phyloP scores from a whole-genome alignment of 306 rosid genomes.

The Spatholobus suberectus region DNA sequence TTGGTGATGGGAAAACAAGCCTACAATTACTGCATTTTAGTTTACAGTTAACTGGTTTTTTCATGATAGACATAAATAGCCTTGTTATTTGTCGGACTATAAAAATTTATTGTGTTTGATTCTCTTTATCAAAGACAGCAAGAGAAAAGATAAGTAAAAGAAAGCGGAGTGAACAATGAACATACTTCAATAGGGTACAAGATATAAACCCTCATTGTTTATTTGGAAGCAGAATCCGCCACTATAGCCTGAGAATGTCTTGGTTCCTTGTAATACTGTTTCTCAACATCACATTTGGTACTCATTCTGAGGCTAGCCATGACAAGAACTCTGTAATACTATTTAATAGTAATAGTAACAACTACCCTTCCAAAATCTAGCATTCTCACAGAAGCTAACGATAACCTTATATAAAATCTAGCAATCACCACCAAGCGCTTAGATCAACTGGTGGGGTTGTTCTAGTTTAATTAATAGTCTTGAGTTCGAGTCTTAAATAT shows the following conservation, averaged over 20 bases:
- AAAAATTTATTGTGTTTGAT: neutral
- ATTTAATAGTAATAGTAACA: neutral
- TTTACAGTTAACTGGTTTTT: slow-evolving; percentile 72
- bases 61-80: slow-evolving; percentile 57
- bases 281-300: slow-evolving; percentile 47
- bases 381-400: slow-evolving; percentile 8
- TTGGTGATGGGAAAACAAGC: slow-evolving; percentile 55
- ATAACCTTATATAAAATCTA: too few relatives aligned
- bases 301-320: slow-evolving; percentile 56
- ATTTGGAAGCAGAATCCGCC: slow-evolving; percentile 20
- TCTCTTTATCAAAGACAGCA: slow-evolving; percentile 7
- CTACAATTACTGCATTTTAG: slow-evolving; percentile 61
- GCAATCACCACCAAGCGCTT: too few relatives aligned
- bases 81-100: slow-evolving; percentile 31
- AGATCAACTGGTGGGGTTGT: too few relatives aligned
- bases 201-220: slow-evolving; percentile 21
- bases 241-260: slow-evolving; percentile 54
- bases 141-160: slow-evolving; percentile 1
- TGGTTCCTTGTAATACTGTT: slow-evolving; percentile 52
- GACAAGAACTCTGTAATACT: slow-evolving; percentile 19
- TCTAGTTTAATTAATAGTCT: too few relatives aligned
- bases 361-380: neutral
- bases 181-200: too few relatives aligned
- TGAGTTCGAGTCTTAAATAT: too few relatives aligned
- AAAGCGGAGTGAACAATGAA: too few relatives aligned